These are phyloP conservation scores for Roridomyces roridus DNA, from an alignment of 768 basidiomycete genomes.

Conservation along the genomic window DNA sequence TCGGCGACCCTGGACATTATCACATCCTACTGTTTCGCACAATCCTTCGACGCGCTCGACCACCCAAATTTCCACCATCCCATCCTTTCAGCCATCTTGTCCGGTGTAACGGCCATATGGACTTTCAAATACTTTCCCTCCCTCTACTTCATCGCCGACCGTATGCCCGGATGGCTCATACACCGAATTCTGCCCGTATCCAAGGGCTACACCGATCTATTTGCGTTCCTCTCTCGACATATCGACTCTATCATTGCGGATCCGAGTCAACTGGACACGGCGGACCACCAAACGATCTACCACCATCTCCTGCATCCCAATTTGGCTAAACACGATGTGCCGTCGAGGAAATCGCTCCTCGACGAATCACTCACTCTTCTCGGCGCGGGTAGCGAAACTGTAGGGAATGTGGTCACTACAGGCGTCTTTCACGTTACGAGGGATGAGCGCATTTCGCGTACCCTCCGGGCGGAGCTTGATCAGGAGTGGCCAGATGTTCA, in stretches of 20 bases:
- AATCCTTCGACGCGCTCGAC: constrained; percentile 37
- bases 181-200: constrained; percentile 7
- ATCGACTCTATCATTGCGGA: constrained; percentile 24
- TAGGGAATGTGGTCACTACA: constrained; percentile 43
- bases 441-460: constrained; percentile 30
- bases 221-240: constrained; percentile 14
- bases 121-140: constrained; percentile 39
- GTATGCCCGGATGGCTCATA: constrained; percentile 22
- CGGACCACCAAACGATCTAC: constrained; percentile 28
- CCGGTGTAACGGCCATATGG: constrained; percentile 36
- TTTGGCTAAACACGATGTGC: neutral
- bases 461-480: constrained; percentile 40
- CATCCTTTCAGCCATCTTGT: constrained; percentile 38
- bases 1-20: constrained; percentile 51
- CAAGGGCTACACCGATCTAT: constrained; percentile 16
- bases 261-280: constrained; percentile 6
- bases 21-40: constrained; percentile 46
- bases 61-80: constrained; percentile 40
- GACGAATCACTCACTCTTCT: constrained; percentile 45
- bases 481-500: constrained; percentile 42
- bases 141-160: constrained; percentile 19
- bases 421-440: constrained; percentile 46
- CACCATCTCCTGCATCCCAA: constrained; percentile 26
- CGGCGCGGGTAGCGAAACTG: constrained; percentile 45
- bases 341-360: constrained; percentile 25